Conservation (phyloP, 2,329 filamentous ascomycete genomes). For the Pseudonectria buxi region DNA sequence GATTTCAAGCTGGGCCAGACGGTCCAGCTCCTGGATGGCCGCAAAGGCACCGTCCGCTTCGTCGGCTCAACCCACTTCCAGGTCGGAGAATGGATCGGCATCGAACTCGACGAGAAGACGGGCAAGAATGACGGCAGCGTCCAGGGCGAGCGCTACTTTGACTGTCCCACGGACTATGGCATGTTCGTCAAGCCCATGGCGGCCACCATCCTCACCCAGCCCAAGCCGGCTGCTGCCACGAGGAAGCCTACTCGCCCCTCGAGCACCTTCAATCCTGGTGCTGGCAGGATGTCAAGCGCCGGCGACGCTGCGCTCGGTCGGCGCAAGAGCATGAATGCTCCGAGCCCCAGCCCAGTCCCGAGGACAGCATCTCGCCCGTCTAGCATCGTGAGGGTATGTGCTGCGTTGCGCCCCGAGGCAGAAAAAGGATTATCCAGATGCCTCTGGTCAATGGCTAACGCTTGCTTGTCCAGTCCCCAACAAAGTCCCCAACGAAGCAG, state of each 20-base stretch:
- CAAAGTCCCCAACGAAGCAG: constrained; percentile 75
- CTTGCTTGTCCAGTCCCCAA: constrained; percentile 54
- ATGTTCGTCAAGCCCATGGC: constrained; percentile 81
- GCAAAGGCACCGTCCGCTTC: constrained; percentile 72
- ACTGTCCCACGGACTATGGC: constrained; percentile 66
- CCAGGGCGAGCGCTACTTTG: constrained; percentile 80
- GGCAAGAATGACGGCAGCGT: constrained; percentile 96
- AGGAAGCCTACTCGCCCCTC: constrained; percentile 40
- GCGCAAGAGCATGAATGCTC: constrained; percentile 63
- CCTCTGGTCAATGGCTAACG: constrained; percentile 11
- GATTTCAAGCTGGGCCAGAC: constrained; percentile 62
- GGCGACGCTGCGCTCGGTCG: constrained; percentile 50
- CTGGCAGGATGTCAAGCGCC: constrained; percentile 33
- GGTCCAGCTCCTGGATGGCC: constrained; percentile 72
- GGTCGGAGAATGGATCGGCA: constrained; percentile 77
- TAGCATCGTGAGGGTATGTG: constrained; percentile 50
- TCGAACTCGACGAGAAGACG: constrained; percentile 73
- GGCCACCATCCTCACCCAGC: constrained; percentile 52
- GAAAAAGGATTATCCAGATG: too few species aligned
- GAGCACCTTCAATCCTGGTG: constrained; percentile 37
- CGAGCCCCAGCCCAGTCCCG: constrained; percentile 64
- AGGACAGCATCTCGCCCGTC: constrained; percentile 47
- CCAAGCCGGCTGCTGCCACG: constrained; percentile 34
- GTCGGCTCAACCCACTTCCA: constrained; percentile 75
- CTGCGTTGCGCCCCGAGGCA: too few species aligned